Percentiles rank a stretch among this genome's conserved stretches.
Evolutionary conservation across 352 stramenopile genomes (phyloP).

Genomic region (Hyaloperonospora arabidopsidis): DNA sequence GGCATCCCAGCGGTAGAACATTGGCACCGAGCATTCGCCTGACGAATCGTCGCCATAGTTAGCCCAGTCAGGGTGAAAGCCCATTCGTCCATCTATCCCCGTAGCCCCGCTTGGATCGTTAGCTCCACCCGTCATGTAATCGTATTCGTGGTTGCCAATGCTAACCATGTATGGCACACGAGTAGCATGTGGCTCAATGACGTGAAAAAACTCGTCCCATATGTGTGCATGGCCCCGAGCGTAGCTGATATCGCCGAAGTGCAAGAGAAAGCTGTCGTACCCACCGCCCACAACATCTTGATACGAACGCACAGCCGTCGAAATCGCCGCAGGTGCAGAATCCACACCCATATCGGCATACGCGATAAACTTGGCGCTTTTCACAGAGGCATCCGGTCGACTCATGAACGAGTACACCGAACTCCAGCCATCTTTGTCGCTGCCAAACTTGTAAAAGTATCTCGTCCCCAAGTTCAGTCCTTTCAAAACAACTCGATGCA

Average conservation of each 20-base stretch:
- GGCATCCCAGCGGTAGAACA: conserved; percentile 62
- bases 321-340: conserved; percentile 44
- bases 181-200: conserved; percentile 61
- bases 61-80: conserved; percentile 57
- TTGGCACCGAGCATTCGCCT: conserved; percentile 70
- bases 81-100: conserved; percentile 43
- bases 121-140: conserved; percentile 48
- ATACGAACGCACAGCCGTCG: conserved; percentile 53
- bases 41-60: conserved; percentile 70
- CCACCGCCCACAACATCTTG: conserved; percentile 46
- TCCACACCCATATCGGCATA: conserved; percentile 80
- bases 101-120: conserved; percentile 52
- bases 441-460: conserved; percentile 81
- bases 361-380: conserved; percentile 62
- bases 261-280: conserved; percentile 67
- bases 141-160: conserved; percentile 77
- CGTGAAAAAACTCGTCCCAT: conserved; percentile 72
- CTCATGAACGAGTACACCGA: conserved; percentile 54
- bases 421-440: conserved; percentile 68
- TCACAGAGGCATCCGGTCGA: conserved; percentile 26
- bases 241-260: conserved; percentile 76
- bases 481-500: conserved; percentile 71
- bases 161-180: conserved; percentile 74
- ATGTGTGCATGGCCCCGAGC: conserved; percentile 45
- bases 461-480: conserved; percentile 27